Percentiles rank a stretch among this genome's conserved stretches.
phyloP scores from a whole-genome alignment of 768 basidiomycete species.

The Hirschioporus abietinus region DNA sequence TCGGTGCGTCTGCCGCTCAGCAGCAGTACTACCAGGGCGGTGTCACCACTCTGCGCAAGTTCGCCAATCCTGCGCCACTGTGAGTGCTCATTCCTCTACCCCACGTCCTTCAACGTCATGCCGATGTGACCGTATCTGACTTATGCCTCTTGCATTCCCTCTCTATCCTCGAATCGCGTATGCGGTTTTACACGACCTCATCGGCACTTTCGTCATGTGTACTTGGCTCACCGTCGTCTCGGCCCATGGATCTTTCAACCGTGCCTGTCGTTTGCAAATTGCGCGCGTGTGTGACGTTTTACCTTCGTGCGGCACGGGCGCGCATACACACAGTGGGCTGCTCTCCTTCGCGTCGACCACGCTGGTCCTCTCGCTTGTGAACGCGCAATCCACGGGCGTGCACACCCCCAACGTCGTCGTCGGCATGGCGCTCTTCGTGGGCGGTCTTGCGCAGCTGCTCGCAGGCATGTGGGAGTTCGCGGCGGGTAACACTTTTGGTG shows the following conservation, averaged over 20 bases:
- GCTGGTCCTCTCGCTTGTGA: slow-evolving; percentile 72
- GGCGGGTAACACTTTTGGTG: slow-evolving; percentile 64
- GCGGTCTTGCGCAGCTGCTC: slow-evolving; percentile 79
- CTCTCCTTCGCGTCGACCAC: slow-evolving; percentile 84
- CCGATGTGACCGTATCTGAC: background rate
- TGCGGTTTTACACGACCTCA: too few species aligned
- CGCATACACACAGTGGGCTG: slow-evolving; percentile 46
- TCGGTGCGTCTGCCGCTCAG: background rate
- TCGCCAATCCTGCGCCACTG: slow-evolving; percentile 2
- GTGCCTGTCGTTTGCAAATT: background rate
- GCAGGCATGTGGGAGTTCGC: slow-evolving; percentile 90
- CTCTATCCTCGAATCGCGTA: too few species aligned
- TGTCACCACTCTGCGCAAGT: background rate
- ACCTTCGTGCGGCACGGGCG: slow-evolving; percentile 1
- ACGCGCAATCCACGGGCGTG: slow-evolving; percentile 52
- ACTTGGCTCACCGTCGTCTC: background rate
- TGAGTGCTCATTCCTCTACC: background rate
- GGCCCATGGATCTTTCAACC: background rate
- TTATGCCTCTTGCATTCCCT: background rate
- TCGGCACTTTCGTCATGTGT: background rate
- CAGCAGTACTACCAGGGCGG: slow-evolving; percentile 4
- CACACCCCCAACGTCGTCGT: slow-evolving; percentile 62
- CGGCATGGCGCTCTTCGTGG: slow-evolving; percentile 83
- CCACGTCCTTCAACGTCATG: background rate
- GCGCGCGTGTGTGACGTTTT: background rate